Evolutionary conservation across 2,329 filamentous ascomycete species (phyloP), one percentile per base, ranked within the genome.

Genomic region (Fusarium sp.): DNA sequence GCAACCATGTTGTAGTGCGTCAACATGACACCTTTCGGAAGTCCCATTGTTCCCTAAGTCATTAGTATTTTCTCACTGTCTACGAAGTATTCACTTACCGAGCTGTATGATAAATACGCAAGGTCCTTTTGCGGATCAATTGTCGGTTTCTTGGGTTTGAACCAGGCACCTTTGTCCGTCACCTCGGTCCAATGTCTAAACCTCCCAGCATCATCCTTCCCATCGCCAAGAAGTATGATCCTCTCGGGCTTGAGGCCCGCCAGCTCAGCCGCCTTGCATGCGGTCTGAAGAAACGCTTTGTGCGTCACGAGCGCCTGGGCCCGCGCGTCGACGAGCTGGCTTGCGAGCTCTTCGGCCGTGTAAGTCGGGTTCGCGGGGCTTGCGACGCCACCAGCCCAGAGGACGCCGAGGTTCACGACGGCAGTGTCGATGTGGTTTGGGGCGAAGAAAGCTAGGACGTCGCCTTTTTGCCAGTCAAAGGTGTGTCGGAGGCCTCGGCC

Each of bases 311-410:
- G 82, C 1, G 88, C 94, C 79, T 91, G 94, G 35, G 94, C 94
- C 1, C 90, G 89, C 0, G 92, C 92, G 82, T 97, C 94, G 77
- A 91, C 91, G 70, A 98, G 88, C 84, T 98, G 95, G 79, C 94
- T 95, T 6, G 93, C 91, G 36, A 98, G 88, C 83, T 98, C 96
- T 11, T 94, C 91, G 14, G 89, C 90, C 0, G 94, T 97, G 83
- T 98, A 98, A 5, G 91, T 91, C 22, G 95, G 95, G 80, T 98
- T 98, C 4, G 94, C 95, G 0, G 95, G 95, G n/a, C 92, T 95
- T 13, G 94, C 85, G 61, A 94, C 86, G 33, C 94, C 95, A 54
- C 95, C 95, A 1, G 94, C 93, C 93, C 94, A 98, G 74, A 93
- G 90, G 11, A 91, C 88, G 31, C 95, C 95, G 86, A 94, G 94